Conservation (phyloP, 768 basidiomycete genomes). For the Tricholoma sp. region DNA sequence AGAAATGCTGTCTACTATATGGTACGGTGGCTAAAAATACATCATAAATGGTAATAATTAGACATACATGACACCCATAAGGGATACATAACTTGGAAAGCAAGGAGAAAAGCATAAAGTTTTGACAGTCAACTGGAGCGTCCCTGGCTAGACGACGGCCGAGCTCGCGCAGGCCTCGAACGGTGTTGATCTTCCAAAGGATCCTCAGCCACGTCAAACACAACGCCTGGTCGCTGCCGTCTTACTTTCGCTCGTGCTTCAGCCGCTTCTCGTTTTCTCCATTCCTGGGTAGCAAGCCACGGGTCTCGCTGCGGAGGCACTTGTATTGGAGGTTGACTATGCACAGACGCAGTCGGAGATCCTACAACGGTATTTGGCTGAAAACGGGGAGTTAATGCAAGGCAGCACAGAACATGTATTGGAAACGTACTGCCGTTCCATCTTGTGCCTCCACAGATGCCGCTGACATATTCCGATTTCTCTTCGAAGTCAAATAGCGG, state of each 20-base stretch:
- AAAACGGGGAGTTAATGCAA: constrained; percentile 8
- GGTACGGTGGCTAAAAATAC: not conserved
- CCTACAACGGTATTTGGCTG: constrained; percentile 71
- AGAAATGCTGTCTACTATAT: not conserved
- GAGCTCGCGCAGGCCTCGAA: constrained; percentile 13
- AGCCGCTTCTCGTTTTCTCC: constrained; percentile 63
- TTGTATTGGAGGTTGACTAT: constrained; percentile 47
- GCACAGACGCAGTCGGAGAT: constrained; percentile 67
- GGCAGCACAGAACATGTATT: constrained; percentile 1
- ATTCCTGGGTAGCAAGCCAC: constrained; percentile 57
- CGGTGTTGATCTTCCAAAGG: constrained; percentile 36
- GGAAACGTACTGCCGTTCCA: constrained; percentile 66
- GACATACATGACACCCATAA: not conserved
- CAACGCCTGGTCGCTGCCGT: constrained; percentile 57
- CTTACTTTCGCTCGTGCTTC: constrained; percentile 34
- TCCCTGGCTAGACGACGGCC: constrained; percentile 1
- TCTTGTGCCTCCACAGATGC: constrained; percentile 76
- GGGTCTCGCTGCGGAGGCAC: constrained; percentile 65
- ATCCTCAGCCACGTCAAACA: constrained; percentile 58
- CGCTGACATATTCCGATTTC: constrained; percentile 64
- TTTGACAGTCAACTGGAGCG: constrained; percentile 6
- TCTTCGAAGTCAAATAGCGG: constrained; percentile 51
- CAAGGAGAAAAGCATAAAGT: not conserved
- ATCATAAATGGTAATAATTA: not conserved
- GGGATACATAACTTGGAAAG: not conserved